Evolutionary conservation across 2,329 filamentous ascomycete species (phyloP), one percentile per base, ranked within the genome.

Genomic region (Beauveria brongniartii): DNA sequence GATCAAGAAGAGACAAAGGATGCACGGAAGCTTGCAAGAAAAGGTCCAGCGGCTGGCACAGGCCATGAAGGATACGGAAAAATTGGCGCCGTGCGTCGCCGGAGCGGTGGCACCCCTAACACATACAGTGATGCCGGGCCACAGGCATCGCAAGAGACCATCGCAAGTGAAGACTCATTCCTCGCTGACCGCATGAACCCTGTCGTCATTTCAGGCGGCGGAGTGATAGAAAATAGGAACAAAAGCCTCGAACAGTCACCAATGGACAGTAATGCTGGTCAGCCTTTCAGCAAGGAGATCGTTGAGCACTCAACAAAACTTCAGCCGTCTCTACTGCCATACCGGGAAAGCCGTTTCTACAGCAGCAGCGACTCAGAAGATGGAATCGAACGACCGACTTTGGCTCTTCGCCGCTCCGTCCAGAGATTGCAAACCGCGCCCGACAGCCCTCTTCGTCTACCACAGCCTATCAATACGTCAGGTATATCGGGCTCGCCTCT

Each of bases 31-130:
- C 69, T 77, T 8, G 63, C 77, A 26, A 82, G 89, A 30, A 93
- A 91, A 72, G 92, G 93, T 0, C 93, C 93, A 24, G 85, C 83
- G 18, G 93, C 93, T 46, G 93, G 93, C n/a, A 97, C 93, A 43
- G 93, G 93, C 0, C 92, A 97, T 68, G 93, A 97, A 75, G 89
- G 89, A 1, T 92, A 93, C 68, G 88, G 88, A 0, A 82, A 82
- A 61, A 78, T 90, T 61, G 85, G 86, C 3, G 76, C 80, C 5
- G 68, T 77, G 34, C 82, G 86, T 62, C 82, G 87, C 34, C 82
- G 88, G 59, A 91, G 86, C 67, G 83, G 81, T 62, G 87, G 83
- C 67, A 75, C 78, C 8, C 82, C 78, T 63, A 66, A 76, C 26
- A 70, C 72, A 3, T 77, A 77, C n/a, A 79, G 75, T 28, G 76